These are phyloP conservation scores for Uronychia binucleata DNA, from an alignment of 73 alveolate species.

Conservation along the genomic window DNA sequence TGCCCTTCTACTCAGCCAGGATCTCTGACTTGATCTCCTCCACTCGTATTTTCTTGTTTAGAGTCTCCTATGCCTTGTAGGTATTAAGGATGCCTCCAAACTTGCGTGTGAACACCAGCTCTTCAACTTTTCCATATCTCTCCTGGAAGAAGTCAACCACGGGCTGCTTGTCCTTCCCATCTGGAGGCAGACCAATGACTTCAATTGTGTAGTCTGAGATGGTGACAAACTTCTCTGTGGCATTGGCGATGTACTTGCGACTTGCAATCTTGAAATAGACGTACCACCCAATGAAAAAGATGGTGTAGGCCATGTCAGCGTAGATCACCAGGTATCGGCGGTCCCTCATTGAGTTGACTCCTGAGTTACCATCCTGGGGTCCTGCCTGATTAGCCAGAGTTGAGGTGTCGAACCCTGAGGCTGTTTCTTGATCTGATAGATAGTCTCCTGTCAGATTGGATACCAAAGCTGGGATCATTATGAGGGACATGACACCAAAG, in stretches of 20 bases:
- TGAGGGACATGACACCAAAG: not conserved
- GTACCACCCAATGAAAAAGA: not conserved
- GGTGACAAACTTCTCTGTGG: not conserved
- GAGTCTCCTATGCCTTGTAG: conserved; percentile 44
- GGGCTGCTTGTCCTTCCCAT: too few species aligned
- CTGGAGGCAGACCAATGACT: conserved; percentile 1
- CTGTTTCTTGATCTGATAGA: not conserved
- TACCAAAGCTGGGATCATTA: not conserved
- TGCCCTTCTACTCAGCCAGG: not conserved
- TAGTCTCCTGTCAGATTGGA: not conserved
- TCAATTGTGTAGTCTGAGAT: not conserved
- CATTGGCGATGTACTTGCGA: not conserved
- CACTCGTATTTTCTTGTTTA: conserved; percentile 21
- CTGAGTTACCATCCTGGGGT: not conserved
- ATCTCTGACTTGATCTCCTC: conserved; percentile 30
- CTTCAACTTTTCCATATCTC: conserved; percentile 38
- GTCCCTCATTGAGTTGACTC: not conserved
- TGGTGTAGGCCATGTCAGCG: not conserved
- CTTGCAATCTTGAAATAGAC: not conserved
- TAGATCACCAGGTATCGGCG: not conserved
- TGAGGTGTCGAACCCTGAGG: conserved; percentile 3
- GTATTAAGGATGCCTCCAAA: conserved; percentile 25
- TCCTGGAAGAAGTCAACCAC: conserved; percentile 28
- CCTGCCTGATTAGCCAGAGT: conserved; percentile 27
- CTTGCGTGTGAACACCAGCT: conserved; percentile 49